Evolutionary conservation across 345 rosid genomes (phyloP), one percentile per base, ranked within the genome.

Genomic region (Viola odorata): DNA sequence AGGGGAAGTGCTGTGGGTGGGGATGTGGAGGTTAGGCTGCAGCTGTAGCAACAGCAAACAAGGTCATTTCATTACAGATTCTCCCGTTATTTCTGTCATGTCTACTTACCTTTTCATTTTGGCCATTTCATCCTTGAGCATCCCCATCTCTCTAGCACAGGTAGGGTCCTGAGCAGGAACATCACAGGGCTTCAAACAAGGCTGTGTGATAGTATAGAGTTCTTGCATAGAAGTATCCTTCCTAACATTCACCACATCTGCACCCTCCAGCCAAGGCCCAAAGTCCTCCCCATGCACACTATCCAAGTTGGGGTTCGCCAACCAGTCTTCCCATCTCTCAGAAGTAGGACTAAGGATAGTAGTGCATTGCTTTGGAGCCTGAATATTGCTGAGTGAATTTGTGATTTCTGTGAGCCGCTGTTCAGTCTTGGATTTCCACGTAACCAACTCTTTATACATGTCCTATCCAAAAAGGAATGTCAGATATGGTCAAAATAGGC

Each of bases 251-350:
- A 69, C 74, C 16, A 71, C 70, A 64, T 83, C 87, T 15, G 67
- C 54, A 61, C 55, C 74, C 60, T 69, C 88, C 50, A 85, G 56
- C 89, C 87, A 79, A 60, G 83, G 83, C 50, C 68, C 81, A 38
- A 89, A 69, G 62, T 73, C 91, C 50, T 77, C 87, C 55, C 76
- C 88, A 15, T 68, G 78, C 70, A 85, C 58, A 79, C 73, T 84
- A 53, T 86, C 86, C 75, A 91, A 65, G 74, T 75, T 82, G 68
- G 82, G 62, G 75, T 66, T 81, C 66, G 79, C 85, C 72, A 89
- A 71, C 84, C 89, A 85, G 72, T 87, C 86, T 75, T 84, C 91
- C 98, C 96, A 91, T 66, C 73, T 84, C 38, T 84, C 95, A 44
- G 86, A 77, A 62, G 76, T 65, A 53, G 80, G 86, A 68, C 85